Percentiles rank a stretch among this genome's conserved stretches.
These are phyloP conservation scores for Umbelopsis ramanniana DNA, from an alignment of 192 early-diverging fungal species.

Conservation along the genomic window DNA sequence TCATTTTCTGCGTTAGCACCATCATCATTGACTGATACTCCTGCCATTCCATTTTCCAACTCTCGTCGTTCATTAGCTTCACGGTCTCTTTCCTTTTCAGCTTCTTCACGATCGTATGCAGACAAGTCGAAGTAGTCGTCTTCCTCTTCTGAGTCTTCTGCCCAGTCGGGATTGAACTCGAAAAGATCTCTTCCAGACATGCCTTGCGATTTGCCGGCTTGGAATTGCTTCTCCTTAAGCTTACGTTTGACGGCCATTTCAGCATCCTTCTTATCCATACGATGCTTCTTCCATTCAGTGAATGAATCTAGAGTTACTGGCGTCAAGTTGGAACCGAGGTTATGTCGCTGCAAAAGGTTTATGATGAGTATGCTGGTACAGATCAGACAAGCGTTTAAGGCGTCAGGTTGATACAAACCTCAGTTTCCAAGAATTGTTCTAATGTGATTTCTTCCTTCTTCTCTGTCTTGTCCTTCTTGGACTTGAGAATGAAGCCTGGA, in stretches of 20 bases:
- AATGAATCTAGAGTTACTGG: constrained; percentile 96
- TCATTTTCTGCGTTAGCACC: constrained; percentile 33
- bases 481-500: constrained; percentile 93
- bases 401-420: constrained; percentile 52
- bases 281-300: constrained; percentile 90
- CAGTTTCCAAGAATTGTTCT: constrained; percentile 97
- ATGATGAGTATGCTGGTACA: constrained; percentile 3
- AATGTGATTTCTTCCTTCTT: constrained; percentile 88
- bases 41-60: constrained; percentile 21
- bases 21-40: constrained; percentile 26
- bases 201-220: constrained; percentile 87
- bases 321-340: constrained; percentile 88
- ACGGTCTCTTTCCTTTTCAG: constrained; percentile 51
- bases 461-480: constrained; percentile 83
- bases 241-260: constrained; percentile 70
- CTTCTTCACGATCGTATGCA: constrained; percentile 71
- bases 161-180: constrained; percentile 94
- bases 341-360: constrained; percentile 75
- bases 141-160: constrained; percentile 68
- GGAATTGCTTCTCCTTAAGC: constrained; percentile 80
- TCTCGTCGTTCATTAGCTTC: constrained; percentile 34
- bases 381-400: background rate
- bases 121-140: constrained; percentile 83
- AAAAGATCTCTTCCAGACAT: constrained; percentile 98
- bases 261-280: constrained; percentile 69